Base-by-base conservation (phyloP, 768 basidiomycete species). In the Lactarius indigo region DNA sequence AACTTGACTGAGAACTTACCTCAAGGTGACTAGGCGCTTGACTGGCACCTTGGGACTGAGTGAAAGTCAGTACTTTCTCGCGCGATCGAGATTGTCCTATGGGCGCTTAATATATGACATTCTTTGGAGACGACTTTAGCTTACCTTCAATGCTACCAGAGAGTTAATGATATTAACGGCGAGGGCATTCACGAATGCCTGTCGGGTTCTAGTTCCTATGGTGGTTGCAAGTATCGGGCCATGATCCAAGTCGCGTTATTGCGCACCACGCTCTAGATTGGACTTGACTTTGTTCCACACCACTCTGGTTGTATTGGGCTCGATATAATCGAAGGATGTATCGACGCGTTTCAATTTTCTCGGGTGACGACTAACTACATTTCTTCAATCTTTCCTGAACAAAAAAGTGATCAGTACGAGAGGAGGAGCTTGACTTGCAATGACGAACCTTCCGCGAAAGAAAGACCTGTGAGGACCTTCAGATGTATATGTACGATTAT, bases 81-180 rank as follows among this genome's bases (percentile, higher is more conserved):
- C 95, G 39, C 95, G 85, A 63, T 93, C 92, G 79, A 96, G 94
- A 13, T 88, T 89, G 71, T 95, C 94, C 92, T 94, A 67, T 18
- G 54, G 57, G 26, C 2, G 44, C 9, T 44, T 8, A n/a, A n/a
- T 6, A 20, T 20, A n/a, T n/a, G 20, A n/a, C 44, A 20, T 33
- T 5, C 5, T 28, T 50, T 13, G 26, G 8, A 20, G 39, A 28
- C 5, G 41, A 18, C 10, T 47, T 33, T 55, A n/a, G 65, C 72
- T 59, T 70, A 87, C 92, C 83, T 88, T 92, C 55, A 96, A 76
- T 35, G 81, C 71, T 39, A 82, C 82, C 58, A 96, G 79, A 12
- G 87, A 86, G 63, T 77, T 84, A 65, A 96, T 83, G n/a, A 92
- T 86, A 74, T 94, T 92, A 42, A 82, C 77, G 12, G 80, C 82